Evolutionary conservation across 805 yeast genomes (phyloP).

Genomic region (Candida nonsorbophila): DNA sequence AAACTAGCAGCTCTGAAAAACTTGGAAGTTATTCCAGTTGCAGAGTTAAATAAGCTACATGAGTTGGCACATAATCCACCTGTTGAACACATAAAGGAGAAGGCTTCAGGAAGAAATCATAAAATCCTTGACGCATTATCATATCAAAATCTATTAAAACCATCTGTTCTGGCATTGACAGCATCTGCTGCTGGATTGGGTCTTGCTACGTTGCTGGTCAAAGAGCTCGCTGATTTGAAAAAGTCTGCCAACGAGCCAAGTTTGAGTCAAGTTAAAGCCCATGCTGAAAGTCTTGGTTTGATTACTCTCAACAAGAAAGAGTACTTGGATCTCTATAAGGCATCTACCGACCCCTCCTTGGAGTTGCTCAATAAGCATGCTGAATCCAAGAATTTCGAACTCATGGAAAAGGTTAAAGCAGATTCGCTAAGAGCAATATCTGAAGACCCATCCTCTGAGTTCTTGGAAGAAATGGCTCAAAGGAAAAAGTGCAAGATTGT

Average conservation of each 20-base stretch:
- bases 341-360: conserved; percentile 22
- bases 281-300: conserved; percentile 29
- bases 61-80: conserved; percentile 17
- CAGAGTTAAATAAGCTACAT: conserved; percentile 10
- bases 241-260: conserved; percentile 27
- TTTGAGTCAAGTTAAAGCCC: conserved; percentile 25
- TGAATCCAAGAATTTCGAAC: conserved; percentile 4
- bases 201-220: conserved; percentile 8
- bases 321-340: conserved; percentile 23
- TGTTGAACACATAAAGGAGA: conserved; percentile 6
- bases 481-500: conserved; percentile 1
- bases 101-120: conserved; percentile 6
- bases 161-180: conserved; percentile 13
- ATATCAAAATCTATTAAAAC: conserved; percentile 10
- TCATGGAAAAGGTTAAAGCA: conserved; percentile 9
- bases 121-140: conserved; percentile 10
- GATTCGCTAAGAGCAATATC: conserved; percentile 5
- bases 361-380: conserved; percentile 18
- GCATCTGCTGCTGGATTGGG: conserved; percentile 10
- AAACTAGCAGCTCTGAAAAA: conserved; percentile 5
- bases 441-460: conserved; percentile 5
- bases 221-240: conserved; percentile 11
- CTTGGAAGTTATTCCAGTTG: conserved; percentile 4
- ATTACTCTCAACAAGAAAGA: conserved; percentile 27
- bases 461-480: conserved; percentile 3